A percentile compares a stretch with the other conserved stretches of the same genome.
These are phyloP conservation scores for Geotrichum histeridarum DNA, from an alignment of 1,139 yeast species.

Conservation along the genomic window DNA sequence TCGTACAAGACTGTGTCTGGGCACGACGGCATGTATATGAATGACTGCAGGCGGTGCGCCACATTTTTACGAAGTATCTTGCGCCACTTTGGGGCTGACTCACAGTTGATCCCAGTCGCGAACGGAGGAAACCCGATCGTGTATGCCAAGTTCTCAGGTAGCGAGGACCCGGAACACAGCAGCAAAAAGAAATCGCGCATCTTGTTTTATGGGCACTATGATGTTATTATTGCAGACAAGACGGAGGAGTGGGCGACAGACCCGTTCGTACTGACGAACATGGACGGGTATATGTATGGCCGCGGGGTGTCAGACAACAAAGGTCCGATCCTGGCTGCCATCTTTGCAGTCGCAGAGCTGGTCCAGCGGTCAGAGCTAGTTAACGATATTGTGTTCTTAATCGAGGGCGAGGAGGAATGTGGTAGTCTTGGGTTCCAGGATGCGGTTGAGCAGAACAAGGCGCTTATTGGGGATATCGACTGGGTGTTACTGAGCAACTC, in stretches of 20 bases:
- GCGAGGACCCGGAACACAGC: conserved; percentile 16
- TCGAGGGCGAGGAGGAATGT: conserved; percentile 95
- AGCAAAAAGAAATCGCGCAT: conserved; percentile 34
- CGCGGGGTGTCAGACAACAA: conserved; percentile 94
- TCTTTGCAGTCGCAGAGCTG: conserved; percentile 79
- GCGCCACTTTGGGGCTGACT: conserved; percentile 65
- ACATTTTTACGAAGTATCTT: conserved; percentile 60
- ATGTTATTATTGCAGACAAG: conserved; percentile 71
- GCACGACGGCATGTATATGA: conserved; percentile 56
- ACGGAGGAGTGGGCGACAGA: conserved; percentile 62
- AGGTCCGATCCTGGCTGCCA: conserved; percentile 84
- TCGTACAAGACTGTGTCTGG: conserved; percentile 74
- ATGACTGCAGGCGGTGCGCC: conserved; percentile 85
- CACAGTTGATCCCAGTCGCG: conserved; percentile 65
- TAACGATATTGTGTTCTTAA: conserved; percentile 71
- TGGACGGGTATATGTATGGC: conserved; percentile 81
- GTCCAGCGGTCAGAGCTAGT: conserved; percentile 48
- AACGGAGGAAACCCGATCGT: conserved; percentile 77
- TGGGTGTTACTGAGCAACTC: conserved; percentile 88
- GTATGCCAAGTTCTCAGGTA: conserved; percentile 59
- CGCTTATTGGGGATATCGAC: conserved; percentile 63
- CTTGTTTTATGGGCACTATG: conserved; percentile 93
- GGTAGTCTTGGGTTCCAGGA: conserved; percentile 83
- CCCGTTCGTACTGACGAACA: conserved; percentile 70
- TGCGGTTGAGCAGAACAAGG: conserved; percentile 47